phyloP scores from a whole-genome alignment of 169 alveolate genomes.

The Plasmodium relictum region DNA sequence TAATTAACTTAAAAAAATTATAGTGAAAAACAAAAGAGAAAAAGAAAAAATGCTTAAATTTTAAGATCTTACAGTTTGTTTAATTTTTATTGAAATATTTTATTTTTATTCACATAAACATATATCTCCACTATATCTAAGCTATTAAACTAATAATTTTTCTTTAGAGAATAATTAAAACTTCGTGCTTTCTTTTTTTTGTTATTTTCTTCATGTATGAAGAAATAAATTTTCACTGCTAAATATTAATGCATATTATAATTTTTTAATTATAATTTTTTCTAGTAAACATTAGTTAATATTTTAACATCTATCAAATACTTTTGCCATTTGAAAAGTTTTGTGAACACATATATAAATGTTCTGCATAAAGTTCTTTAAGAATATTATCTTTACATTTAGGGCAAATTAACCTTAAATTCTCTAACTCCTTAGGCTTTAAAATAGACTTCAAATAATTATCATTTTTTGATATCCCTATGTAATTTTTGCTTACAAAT shows the following conservation, averaged over 20 bases:
- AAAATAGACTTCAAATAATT: constrained; percentile 19
- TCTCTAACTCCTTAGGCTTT: not conserved
- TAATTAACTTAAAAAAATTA: not conserved
- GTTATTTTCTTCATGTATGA: too few species aligned
- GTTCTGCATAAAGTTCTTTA: constrained; percentile 20
- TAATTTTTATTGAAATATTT: too few species aligned
- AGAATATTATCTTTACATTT: constrained; percentile 1
- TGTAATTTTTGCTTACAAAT: constrained; percentile 8
- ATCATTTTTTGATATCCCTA: constrained; percentile 26
- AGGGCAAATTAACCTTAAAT: not conserved
- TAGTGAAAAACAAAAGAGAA: not conserved
- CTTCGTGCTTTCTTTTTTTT: too few species aligned
- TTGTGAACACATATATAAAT: constrained; percentile 1
- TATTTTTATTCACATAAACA: too few species aligned
- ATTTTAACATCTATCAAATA: not conserved
- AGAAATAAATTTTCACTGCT: too few species aligned
- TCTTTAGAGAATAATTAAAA: too few species aligned
- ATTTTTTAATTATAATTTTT: not conserved
- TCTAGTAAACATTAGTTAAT: not conserved
- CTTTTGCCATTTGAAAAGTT: not conserved
- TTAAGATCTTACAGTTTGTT: too few species aligned
- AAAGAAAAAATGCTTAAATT: too few species aligned
- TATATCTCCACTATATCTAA: too few species aligned
- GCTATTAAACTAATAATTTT: too few species aligned
- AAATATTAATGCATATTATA: too few species aligned